Evolutionary conservation across 495 filamentous ascomycete genomes (phyloP), one percentile per base, ranked within the genome.

Genomic region (Lasiosphaeris hirsuta): DNA sequence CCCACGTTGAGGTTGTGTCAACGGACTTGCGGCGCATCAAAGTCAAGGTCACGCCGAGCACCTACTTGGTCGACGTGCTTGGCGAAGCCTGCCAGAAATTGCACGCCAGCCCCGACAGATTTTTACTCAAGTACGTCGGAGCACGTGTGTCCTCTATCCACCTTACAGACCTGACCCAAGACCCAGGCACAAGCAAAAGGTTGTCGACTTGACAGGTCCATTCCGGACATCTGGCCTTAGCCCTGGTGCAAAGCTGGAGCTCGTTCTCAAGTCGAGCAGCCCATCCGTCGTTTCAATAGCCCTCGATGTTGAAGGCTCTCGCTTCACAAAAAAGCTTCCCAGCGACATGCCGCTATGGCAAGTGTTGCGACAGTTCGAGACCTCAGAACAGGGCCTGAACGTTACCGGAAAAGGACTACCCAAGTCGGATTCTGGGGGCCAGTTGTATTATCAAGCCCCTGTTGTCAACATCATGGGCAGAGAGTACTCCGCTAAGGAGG

Each of bases 211-310:
- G 8, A 92, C 91, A 10, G 81, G 87, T 14, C 85, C 87, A 36
- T 88, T 90, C 70, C 87, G 93, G n/a, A 86, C 93, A 35, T 89
- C 92, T 1, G 92, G 92, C 52, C 84, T 98, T 10, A 78, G 78
- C 6, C 82, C 90, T 13, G 94, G 94, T 33, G 92, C 94, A 23
- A 96, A 95, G 62, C 81, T 98, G 17, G 92, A 98, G 62, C 87
- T 97, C 45, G 86, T 96, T n/a, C 83, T 87, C 58, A 80, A 84
- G 51, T 93, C 90, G 33, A 86, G 84, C 46, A 91, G 90, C 0
- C 87, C 92, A 2, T 85, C 90, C 10, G 85, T 89, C 34, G 85
- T 98, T 51, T 89, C 86, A 18, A 86, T 97, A 18, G 91, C 89
- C 5, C 78, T 98, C 15, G 90, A 96, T 65, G 76, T 96, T 10